These are phyloP conservation scores for Sporisorium reilianum DNA, from an alignment of 1,284 basidiomycete genomes.

Conservation along the genomic window DNA sequence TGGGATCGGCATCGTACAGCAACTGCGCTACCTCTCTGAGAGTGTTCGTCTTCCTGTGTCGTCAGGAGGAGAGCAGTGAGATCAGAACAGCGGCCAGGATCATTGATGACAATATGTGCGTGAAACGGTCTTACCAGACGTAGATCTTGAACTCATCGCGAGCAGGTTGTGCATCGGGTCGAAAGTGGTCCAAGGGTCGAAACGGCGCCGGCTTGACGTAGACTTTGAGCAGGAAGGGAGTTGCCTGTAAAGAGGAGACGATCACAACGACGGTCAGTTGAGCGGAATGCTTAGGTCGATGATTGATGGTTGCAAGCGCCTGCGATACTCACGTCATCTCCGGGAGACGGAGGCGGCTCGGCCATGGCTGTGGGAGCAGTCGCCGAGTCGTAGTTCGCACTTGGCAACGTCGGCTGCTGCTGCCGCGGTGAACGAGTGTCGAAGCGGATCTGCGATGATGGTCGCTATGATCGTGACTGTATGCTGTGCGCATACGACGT, in stretches of 20 bases:
- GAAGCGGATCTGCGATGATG: neutral
- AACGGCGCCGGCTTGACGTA: conserved; percentile 44
- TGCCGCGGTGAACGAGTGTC: neutral
- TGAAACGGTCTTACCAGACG: conserved; percentile 53
- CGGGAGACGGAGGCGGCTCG: conserved; percentile 38
- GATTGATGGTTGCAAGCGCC: neutral
- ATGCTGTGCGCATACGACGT: neutral
- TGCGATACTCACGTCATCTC: conserved; percentile 37
- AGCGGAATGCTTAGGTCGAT: neutral
- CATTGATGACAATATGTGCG: neutral
- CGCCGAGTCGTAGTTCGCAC: neutral
- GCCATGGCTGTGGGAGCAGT: conserved; percentile 17
- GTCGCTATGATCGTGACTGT: conserved; percentile 5
- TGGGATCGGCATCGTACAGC: conserved; percentile 50
- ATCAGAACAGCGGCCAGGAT: neutral
- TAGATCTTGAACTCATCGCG: conserved; percentile 53
- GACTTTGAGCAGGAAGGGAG: conserved; percentile 41
- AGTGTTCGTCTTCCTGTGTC: conserved; percentile 57
- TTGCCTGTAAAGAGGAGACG: conserved; percentile 25
- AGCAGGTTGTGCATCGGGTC: conserved; percentile 3
- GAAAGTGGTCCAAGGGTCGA: conserved; percentile 48
- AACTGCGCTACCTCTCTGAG: conserved; percentile 57
- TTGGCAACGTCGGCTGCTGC: neutral
- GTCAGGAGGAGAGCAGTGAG: neutral
- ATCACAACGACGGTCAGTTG: neutral